Evolutionary conservation across 768 basidiomycete species (phyloP).

Genomic region (Punctularia strigosozonata): DNA sequence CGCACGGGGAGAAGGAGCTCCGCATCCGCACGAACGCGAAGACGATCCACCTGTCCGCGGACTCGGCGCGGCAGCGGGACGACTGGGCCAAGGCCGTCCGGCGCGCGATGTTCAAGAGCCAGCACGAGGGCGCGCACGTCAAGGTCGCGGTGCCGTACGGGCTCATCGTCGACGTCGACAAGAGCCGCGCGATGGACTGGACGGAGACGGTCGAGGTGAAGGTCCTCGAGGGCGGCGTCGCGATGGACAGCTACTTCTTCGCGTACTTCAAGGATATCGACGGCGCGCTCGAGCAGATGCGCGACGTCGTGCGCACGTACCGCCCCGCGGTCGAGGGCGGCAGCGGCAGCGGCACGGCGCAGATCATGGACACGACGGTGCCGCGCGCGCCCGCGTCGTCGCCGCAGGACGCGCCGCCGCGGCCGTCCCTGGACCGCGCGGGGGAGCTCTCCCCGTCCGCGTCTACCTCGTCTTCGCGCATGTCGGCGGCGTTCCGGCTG

Average conservation of each 20-base stretch:
- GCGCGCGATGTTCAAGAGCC: slow-evolving; percentile 90
- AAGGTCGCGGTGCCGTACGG: slow-evolving; percentile 95
- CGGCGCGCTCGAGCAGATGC: slow-evolving; percentile 69
- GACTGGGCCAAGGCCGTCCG: slow-evolving; percentile 96
- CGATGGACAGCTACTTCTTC: slow-evolving; percentile 85
- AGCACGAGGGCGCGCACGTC: slow-evolving; percentile 93
- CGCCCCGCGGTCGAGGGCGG: slow-evolving; percentile 20
- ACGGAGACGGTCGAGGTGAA: slow-evolving; percentile 94
- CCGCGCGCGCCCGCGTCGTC: slow-evolving; percentile 8
- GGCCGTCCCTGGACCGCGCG: no score
- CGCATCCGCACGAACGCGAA: slow-evolving; percentile 78
- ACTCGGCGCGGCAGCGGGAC: slow-evolving; percentile 73
- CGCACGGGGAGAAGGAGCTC: slow-evolving; percentile 66
- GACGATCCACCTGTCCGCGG: slow-evolving; percentile 56
- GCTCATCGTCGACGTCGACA: slow-evolving; percentile 79
- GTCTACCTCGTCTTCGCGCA: slow-evolving; percentile 16
- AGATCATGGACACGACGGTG: slow-evolving; percentile 50
- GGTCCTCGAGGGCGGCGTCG: slow-evolving; percentile 75
- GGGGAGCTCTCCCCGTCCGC: slow-evolving; percentile 21
- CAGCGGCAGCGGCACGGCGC: slow-evolving; percentile 16
- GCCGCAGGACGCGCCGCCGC: slow-evolving; percentile 9
- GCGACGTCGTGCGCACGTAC: slow-evolving; percentile 55
- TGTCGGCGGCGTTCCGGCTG: slow-evolving; percentile 43
- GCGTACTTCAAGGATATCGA: slow-evolving; percentile 86
- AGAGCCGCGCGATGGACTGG: slow-evolving; percentile 84